phyloP scores from a whole-genome alignment of 176 grass and related monocot genomes.

The Chrysopogon serrulatus region DNA sequence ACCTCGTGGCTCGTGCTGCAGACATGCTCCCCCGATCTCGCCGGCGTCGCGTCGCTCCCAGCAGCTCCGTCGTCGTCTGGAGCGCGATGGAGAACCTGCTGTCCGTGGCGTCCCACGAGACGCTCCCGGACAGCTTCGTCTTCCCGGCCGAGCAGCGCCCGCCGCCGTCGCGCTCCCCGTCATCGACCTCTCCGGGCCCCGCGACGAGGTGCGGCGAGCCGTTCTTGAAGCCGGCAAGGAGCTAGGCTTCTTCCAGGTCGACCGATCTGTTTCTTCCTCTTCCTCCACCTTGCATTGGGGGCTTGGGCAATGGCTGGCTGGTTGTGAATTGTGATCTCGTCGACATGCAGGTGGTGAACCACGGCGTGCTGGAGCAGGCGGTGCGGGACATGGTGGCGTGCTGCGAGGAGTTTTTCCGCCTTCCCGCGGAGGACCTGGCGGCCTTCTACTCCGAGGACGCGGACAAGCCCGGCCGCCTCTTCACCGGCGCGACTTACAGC shows the following conservation, averaged over 20 bases:
- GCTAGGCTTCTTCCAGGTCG: conserved; percentile 82
- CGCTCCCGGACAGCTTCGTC: conserved; percentile 52
- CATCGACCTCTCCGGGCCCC: conserved; percentile 45
- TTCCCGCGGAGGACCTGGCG: conserved; percentile 36
- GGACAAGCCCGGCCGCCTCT: too few species aligned
- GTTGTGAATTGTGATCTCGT: too few species aligned
- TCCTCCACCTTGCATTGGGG: too few species aligned
- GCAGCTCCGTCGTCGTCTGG: too few species aligned
- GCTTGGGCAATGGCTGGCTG: too few species aligned
- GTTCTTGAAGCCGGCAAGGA: conserved; percentile 51
- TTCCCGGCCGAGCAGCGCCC: conserved; percentile 45
- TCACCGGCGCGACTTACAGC: conserved; percentile 34
- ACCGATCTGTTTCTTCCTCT: too few species aligned
- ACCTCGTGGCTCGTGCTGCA: too few species aligned
- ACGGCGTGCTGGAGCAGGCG: conserved; percentile 40
- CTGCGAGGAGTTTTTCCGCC: conserved; percentile 52
- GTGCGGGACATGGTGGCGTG: conserved; percentile 38
- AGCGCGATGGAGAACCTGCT: conserved; percentile 69
- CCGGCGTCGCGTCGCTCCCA: background rate
- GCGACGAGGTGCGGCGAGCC: conserved; percentile 43
- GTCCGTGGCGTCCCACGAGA: conserved; percentile 3
- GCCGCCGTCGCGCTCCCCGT: conserved; percentile 34
- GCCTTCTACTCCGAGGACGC: conserved; percentile 50
- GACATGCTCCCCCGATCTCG: too few species aligned
- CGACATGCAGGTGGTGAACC: conserved; percentile 79